Base-by-base conservation (phyloP, 1,284 basidiomycete species). In the Tylopilus sp. region DNA sequence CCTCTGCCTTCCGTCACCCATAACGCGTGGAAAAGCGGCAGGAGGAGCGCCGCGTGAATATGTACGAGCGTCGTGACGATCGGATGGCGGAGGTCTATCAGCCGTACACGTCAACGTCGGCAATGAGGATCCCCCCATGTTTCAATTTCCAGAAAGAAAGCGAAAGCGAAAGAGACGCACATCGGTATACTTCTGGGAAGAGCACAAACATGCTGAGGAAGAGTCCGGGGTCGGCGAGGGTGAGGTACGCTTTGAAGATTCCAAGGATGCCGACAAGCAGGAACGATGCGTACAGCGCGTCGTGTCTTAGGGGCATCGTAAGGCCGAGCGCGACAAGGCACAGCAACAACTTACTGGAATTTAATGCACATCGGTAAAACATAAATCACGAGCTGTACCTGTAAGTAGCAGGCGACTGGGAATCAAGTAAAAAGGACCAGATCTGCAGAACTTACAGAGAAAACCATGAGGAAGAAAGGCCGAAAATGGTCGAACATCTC, bases 401-500 rank as follows among this genome's bases (percentile, higher is more conserved):
- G 67, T 40, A 63, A 62, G 41, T 63, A 31, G 10, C 9, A 23
- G n/a, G 28, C 1, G 4, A 13, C 36, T 48, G 39, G 38, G 30
- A n/a, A 41, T 21, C 8, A 9, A 26, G 23, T 18, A 23, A 15
- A 31, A 15, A n/a, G 2, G 16, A 28, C 33, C 2, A 8, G 6
- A n/a, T 8, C 4, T 1, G 8, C 5, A 11, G 26, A 26, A 68
- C 84, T 38, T 59, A 92, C 91, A 36, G 91, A 92, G 69, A 98
- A 98, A n/a, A 91, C 90, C 74, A 95, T 87, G 16, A 97, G 73
- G 76, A 97, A 99, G 72, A 98, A 98, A 3, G 86, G 80, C 28
- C 95, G 77, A 74, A 98, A 99, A 68, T 99, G 91, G 63, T 97
- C 94, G 60, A 99, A 99, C 87, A 98, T 98, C 67, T 99, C 95